phyloP scores from a whole-genome alignment of 2,329 filamentous ascomycete genomes.

The Apiospora aurea region DNA sequence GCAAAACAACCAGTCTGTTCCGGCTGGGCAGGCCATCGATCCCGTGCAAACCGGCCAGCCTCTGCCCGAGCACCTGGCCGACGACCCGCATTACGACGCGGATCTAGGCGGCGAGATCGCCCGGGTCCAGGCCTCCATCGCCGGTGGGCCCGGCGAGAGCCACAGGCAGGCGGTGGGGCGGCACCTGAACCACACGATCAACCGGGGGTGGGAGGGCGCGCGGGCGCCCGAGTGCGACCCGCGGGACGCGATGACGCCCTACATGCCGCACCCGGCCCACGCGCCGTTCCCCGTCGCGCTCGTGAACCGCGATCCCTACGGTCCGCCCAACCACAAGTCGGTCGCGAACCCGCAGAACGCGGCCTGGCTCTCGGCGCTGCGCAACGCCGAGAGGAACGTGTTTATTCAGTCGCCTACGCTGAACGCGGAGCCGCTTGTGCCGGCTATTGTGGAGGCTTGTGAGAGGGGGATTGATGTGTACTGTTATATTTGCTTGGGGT shows the following conservation, averaged over 20 bases:
- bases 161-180: slow-evolving; percentile 65
- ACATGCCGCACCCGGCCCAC: slow-evolving; percentile 61
- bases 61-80: slow-evolving; percentile 63
- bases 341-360: slow-evolving; percentile 76
- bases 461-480: slow-evolving; percentile 71
- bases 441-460: slow-evolving; percentile 69
- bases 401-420: slow-evolving; percentile 83
- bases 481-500: slow-evolving; percentile 78
- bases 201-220: slow-evolving; percentile 55
- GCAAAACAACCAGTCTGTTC: neutral
- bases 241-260: slow-evolving; percentile 69
- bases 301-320: slow-evolving; percentile 73
- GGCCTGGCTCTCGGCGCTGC: slow-evolving; percentile 73
- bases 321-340: slow-evolving; percentile 65
- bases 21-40: neutral
- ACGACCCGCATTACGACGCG: slow-evolving; percentile 69
- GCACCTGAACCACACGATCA: slow-evolving; percentile 70
- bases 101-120: slow-evolving; percentile 66
- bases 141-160: slow-evolving; percentile 57
- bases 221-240: slow-evolving; percentile 59
- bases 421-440: slow-evolving; percentile 73
- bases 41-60: slow-evolving; percentile 6
- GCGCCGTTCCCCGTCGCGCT: slow-evolving; percentile 73
- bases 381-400: slow-evolving; percentile 67
- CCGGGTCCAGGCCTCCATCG: slow-evolving; percentile 65